Evolutionary conservation across 2,329 filamentous ascomycete species (phyloP).

Genomic region (Sarocladium brachiariae): DNA sequence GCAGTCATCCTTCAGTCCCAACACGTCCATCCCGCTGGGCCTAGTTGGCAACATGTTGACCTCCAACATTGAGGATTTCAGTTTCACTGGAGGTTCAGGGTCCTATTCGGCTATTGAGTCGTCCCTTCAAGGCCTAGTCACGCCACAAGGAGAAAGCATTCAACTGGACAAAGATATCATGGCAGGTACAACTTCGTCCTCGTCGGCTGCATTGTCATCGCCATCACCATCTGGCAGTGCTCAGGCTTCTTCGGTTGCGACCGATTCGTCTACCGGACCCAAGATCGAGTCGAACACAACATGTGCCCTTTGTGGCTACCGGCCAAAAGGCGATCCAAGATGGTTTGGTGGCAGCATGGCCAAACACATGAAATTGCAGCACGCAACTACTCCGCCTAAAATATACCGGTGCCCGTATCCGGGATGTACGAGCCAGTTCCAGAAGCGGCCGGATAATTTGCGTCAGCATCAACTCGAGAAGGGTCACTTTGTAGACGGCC

Average conservation of each 20-base stretch:
- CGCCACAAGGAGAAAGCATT: no score
- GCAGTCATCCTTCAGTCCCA: not conserved
- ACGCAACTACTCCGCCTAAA: slow-evolving; percentile 39
- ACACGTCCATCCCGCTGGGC: not conserved
- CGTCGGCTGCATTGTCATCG: slow-evolving; percentile 5
- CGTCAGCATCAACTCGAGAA: slow-evolving; percentile 51
- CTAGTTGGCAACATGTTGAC: not conserved
- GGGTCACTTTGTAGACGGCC: slow-evolving; percentile 43
- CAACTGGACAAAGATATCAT: not conserved
- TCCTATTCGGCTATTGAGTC: no score
- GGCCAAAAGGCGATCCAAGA: slow-evolving; percentile 48
- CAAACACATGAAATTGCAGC: slow-evolving; percentile 50
- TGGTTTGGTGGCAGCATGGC: slow-evolving; percentile 55
- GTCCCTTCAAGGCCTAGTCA: no score
- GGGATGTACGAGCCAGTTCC: slow-evolving; percentile 48
- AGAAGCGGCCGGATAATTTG: slow-evolving; percentile 49
- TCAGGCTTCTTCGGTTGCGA: not conserved
- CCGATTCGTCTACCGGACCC: slow-evolving; percentile 8
- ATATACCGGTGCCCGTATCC: slow-evolving; percentile 48
- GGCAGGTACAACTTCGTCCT: not conserved
- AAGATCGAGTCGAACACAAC: slow-evolving; percentile 37
- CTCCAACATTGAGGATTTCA: not conserved
- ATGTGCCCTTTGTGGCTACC: slow-evolving; percentile 48
- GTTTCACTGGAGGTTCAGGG: not conserved
- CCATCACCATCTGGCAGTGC: slow-evolving; percentile 1